Percentiles rank a stretch among this genome's conserved stretches.
phyloP scores from a whole-genome alignment of 371 early-diverging fungal genomes.

The Syncephalastrum racemosum region DNA sequence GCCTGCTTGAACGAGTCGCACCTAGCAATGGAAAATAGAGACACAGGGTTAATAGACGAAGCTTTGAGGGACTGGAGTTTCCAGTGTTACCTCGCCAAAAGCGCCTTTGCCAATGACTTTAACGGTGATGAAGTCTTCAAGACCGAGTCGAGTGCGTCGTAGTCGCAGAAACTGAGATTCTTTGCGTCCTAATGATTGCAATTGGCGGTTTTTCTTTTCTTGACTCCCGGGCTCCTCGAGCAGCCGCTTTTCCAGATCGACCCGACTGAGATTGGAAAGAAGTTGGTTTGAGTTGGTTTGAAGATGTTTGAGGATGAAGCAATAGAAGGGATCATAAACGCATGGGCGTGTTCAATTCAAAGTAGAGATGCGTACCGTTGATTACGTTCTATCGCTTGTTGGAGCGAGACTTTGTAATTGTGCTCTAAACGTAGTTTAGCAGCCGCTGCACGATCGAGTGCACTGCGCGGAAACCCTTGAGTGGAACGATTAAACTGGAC shows the following conservation, averaged over 20 bases:
- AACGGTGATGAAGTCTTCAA: constrained; percentile 94
- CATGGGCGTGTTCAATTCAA: no score
- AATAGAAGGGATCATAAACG: background rate
- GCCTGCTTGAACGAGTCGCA: constrained; percentile 91
- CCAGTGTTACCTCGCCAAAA: constrained; percentile 87
- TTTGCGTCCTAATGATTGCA: constrained; percentile 78
- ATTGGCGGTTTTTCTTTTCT: constrained; percentile 85
- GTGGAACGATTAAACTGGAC: constrained; percentile 55
- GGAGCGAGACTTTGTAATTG: constrained; percentile 84
- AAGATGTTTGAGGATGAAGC: background rate
- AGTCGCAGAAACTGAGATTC: constrained; percentile 94
- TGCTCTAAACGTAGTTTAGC: constrained; percentile 88
- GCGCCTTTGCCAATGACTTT: constrained; percentile 99
- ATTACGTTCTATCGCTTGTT: constrained; percentile 88
- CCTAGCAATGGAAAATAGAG: constrained; percentile 39
- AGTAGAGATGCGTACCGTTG: constrained; percentile 53
- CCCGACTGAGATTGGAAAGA: constrained; percentile 49
- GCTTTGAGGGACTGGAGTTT: background rate
- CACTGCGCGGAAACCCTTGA: constrained; percentile 69
- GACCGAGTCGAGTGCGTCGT: constrained; percentile 87
- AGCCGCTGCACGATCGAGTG: constrained; percentile 81
- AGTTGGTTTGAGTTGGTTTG: background rate
- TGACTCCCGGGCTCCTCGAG: constrained; percentile 77
- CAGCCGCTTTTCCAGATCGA: constrained; percentile 78
- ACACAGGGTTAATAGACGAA: background rate